These are phyloP conservation scores for Taphrina betulina DNA, from an alignment of 1,139 yeast genomes.

Conservation along the genomic window DNA sequence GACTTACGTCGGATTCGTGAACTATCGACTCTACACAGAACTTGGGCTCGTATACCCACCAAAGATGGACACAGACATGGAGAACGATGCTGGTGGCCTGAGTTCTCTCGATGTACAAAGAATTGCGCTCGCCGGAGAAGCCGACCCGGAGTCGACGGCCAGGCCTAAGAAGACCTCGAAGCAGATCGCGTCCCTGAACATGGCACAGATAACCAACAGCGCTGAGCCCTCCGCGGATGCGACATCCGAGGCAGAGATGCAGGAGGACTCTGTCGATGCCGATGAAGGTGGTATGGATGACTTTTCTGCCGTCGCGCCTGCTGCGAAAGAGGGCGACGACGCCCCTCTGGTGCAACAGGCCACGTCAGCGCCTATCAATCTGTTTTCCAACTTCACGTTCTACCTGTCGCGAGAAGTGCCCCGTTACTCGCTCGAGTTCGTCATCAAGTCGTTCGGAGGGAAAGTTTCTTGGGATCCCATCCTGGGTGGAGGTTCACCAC, in stretches of 20 bases:
- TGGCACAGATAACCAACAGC: slow-evolving; percentile 38
- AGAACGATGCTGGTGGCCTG: slow-evolving; percentile 87
- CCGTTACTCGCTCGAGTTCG: slow-evolving; percentile 82
- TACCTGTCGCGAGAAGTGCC: slow-evolving; percentile 96
- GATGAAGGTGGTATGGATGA: slow-evolving; percentile 49
- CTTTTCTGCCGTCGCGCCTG: slow-evolving; percentile 57
- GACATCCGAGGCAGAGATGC: slow-evolving; percentile 40
- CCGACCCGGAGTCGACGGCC: slow-evolving; percentile 32
- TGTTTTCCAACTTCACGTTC: slow-evolving; percentile 75
- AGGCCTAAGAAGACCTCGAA: slow-evolving; percentile 24
- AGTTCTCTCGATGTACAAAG: slow-evolving; percentile 71
- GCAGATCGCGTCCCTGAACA: slow-evolving; percentile 37
- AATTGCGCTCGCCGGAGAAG: slow-evolving; percentile 9
- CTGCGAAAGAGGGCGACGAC: slow-evolving; percentile 53
- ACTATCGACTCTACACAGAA: slow-evolving; percentile 81
- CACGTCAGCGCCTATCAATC: slow-evolving; percentile 56
- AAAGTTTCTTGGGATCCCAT: slow-evolving; percentile 81
- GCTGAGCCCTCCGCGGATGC: slow-evolving; percentile 41
- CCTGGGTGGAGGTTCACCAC: slow-evolving; percentile 57
- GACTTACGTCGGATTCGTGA: slow-evolving; percentile 81
- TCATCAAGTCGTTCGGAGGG: slow-evolving; percentile 86
- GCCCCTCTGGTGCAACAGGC: slow-evolving; percentile 81
- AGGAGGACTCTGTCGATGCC: slow-evolving; percentile 47
- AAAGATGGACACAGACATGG: slow-evolving; percentile 64
- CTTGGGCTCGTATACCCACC: slow-evolving; percentile 90